Evolutionary conservation across 2,329 filamentous ascomycete genomes (phyloP), one percentile per base, ranked within the genome.

Genomic region (Cladosporium sp.): DNA sequence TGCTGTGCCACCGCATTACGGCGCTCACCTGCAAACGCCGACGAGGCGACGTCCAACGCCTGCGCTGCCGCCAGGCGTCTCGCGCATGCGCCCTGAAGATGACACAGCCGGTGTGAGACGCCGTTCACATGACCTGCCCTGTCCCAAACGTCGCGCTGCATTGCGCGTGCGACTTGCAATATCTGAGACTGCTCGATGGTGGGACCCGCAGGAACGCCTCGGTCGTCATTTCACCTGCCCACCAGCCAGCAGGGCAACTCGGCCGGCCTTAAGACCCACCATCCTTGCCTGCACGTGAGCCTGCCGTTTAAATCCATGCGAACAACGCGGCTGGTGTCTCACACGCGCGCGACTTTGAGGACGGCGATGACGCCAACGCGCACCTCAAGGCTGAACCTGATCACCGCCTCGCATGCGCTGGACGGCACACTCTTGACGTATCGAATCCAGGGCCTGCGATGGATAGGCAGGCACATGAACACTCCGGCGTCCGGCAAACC

Each of bases 251-350:
- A 14, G 32, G 46, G 46, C 46, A 50, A 50, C 14, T 43, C 46
- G 38, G 11, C 38, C 46, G 32, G 31, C 40, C 28, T 19, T 31
- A 14, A 31, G 48, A 50, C 48, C 48, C 48, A 43, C 40, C 48
- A 43, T 43, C 46, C 46, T 35, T 37, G 32, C 38, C 32, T 50
- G 48, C 48, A 50, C 48, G 48, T 50, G 48, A 50, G 48, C 46
- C 46, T 49, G 46, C 42, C 46, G 46, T 42, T 31, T 16, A 16
- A 22, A 38, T 22, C 46, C 46, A 49, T 35, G 48, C 48, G 48
- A 50, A 50, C 48, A 22, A 40, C 48, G 14, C 38, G 31, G 38
- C 40, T 32, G 32, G 32, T 49, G 46, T 49, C 46, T 49, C 46
- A 41, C 35, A 40, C 40, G 16, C 40, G 40, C 13, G 40, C 19